Conservation (phyloP, 768 basidiomycete genomes). For the Ramaria rubella region DNA sequence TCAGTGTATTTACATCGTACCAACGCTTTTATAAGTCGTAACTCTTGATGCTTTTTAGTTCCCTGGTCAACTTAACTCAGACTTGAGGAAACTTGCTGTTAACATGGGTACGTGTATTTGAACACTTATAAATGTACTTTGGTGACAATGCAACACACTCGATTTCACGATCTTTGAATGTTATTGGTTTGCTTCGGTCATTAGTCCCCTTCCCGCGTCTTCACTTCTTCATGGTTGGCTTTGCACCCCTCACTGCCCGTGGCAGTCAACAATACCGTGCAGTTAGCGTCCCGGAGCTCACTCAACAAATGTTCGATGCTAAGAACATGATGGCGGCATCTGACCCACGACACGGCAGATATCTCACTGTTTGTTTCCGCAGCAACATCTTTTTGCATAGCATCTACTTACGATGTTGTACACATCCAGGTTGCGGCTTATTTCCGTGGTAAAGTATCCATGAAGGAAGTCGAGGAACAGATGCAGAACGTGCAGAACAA, state of each 20-base stretch:
- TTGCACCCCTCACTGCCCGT: conserved; percentile 88
- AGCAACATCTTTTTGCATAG: neutral
- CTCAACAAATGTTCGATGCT: conserved; percentile 98
- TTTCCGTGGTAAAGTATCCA: conserved; percentile 99
- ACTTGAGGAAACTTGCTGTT: conserved; percentile 95
- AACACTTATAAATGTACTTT: too few relatives aligned
- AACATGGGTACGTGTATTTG: conserved; percentile 98
- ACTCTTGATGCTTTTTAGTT: conserved; percentile 36
- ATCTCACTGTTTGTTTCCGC: conserved; percentile 80
- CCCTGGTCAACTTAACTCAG: conserved; percentile 99
- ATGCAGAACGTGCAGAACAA: conserved; percentile 98
- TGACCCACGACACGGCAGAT: conserved; percentile 94
- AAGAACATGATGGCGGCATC: conserved; percentile 99
- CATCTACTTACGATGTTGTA: neutral
- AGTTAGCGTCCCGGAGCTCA: conserved; percentile 94
- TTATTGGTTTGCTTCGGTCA: neutral
- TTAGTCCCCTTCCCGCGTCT: conserved; percentile 97
- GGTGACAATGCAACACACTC: too few relatives aligned
- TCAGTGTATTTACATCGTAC: conserved; percentile 14
- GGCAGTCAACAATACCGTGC: conserved; percentile 95
- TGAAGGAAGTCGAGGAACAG: conserved; percentile 99
- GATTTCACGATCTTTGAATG: neutral
- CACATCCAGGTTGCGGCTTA: conserved; percentile 76
- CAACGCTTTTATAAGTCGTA: neutral
- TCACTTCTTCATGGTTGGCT: conserved; percentile 99